phyloP scores from a whole-genome alignment of 768 basidiomycete species.

The Rhizopogon roseolus region DNA sequence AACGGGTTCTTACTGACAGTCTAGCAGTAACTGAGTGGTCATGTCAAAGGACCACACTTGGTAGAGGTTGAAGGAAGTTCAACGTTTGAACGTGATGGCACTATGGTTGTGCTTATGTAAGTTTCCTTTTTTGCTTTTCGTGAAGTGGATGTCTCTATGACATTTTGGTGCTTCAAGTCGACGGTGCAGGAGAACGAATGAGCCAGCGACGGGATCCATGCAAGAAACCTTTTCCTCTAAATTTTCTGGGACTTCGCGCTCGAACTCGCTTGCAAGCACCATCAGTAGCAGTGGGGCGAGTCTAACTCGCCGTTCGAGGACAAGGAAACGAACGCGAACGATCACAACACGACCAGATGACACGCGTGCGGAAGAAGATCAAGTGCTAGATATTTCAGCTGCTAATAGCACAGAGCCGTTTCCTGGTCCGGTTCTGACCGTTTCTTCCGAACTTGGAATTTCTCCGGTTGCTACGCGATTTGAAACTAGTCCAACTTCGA shows the following conservation, averaged over 20 bases:
- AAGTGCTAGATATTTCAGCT: constrained; percentile 25
- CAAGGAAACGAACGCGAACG: constrained; percentile 51
- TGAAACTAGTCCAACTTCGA: constrained; percentile 10
- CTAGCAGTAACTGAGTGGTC: constrained; percentile 13
- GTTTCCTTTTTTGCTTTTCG: constrained; percentile 15
- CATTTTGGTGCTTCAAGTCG: neutral
- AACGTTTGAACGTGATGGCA: no score
- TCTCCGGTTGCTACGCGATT: constrained; percentile 8
- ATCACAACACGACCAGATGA: constrained; percentile 31
- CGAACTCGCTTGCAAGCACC: constrained; percentile 30
- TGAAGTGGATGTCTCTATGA: constrained; percentile 9
- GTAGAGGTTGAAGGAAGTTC: no score
- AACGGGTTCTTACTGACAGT: constrained; percentile 11
- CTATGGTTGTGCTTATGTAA: constrained; percentile 21
- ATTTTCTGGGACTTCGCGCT: constrained; percentile 28
- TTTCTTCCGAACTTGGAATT: constrained; percentile 7
- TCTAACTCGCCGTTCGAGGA: constrained; percentile 43
- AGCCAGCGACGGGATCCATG: constrained; percentile 20
- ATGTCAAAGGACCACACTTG: constrained; percentile 5
- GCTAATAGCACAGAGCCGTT: constrained; percentile 12
- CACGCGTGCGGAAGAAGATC: constrained; percentile 7
- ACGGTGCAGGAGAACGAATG: constrained; percentile 15
- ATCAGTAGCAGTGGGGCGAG: constrained; percentile 45
- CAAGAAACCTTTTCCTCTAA: constrained; percentile 23
- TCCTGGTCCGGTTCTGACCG: constrained; percentile 4